Evolutionary conservation across 2,329 filamentous ascomycete genomes (phyloP).

Genomic region (Curvularia eragrostidis): DNA sequence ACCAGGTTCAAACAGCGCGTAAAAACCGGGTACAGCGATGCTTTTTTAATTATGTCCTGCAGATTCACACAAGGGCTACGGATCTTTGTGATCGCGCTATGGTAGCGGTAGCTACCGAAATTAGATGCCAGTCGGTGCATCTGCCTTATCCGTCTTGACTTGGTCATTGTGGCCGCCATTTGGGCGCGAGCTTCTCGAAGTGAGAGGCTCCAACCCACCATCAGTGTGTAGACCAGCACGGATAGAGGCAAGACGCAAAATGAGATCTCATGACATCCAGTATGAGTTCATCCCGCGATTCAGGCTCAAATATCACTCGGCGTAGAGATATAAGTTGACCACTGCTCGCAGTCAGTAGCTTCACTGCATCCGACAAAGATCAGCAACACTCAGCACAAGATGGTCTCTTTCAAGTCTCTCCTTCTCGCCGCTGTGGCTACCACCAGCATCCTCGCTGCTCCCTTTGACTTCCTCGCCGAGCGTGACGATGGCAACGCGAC

Average conservation of each 20-base stretch:
- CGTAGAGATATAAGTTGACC: slow-evolving; percentile 18
- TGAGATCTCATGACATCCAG: slow-evolving; percentile 14
- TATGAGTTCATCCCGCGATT: slow-evolving; percentile 23
- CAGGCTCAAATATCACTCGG: slow-evolving; percentile 19
- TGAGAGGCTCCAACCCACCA: slow-evolving; percentile 9
- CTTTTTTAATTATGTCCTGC: slow-evolving; percentile 10
- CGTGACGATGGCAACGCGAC: slow-evolving; percentile 30
- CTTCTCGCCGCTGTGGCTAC: slow-evolving; percentile 27
- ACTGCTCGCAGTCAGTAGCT: slow-evolving; percentile 6
- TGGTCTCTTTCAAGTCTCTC: slow-evolving; percentile 35
- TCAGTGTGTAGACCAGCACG: slow-evolving; percentile 13
- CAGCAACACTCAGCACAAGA: slow-evolving; percentile 14
- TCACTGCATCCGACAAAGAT: slow-evolving; percentile 19
- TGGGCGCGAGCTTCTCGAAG: slow-evolving; percentile 7
- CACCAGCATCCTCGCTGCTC: slow-evolving; percentile 23
- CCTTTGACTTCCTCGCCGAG: slow-evolving; percentile 28
- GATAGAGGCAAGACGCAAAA: slow-evolving; percentile 9
- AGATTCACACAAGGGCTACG: slow-evolving; percentile 9
- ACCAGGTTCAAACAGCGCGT: slow-evolving; percentile 11
- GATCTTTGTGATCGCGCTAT: slow-evolving; percentile 1
- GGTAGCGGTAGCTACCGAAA: slow-evolving; percentile 2
- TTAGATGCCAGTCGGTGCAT: slow-evolving; percentile 2
- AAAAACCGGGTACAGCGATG: slow-evolving; percentile 15
- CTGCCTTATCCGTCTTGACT: slow-evolving; percentile 1
- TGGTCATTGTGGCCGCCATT: slow-evolving; percentile 7